Percentiles rank a stretch among this genome's conserved stretches.
Evolutionary conservation across 2,329 filamentous ascomycete genomes (phyloP).

Genomic region (Pseudocercospora eumusae): DNA sequence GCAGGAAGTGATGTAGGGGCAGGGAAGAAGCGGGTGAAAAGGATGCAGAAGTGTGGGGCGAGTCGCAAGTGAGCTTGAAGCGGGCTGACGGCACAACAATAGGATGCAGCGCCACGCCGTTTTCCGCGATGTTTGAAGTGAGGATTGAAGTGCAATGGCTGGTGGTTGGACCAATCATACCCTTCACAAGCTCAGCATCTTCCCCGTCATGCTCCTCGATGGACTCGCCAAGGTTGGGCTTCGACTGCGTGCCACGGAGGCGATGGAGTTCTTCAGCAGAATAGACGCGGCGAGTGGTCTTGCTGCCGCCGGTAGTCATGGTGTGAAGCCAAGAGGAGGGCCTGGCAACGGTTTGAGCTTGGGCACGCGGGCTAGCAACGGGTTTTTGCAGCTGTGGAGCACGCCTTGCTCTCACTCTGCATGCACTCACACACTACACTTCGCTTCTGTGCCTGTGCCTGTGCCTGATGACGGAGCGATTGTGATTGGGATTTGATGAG

Average conservation of each 20-base stretch:
- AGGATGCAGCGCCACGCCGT: conserved; percentile 6
- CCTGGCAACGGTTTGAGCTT: conserved; percentile 2
- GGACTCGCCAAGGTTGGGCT: conserved; percentile 39
- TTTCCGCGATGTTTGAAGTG: conserved; percentile 13
- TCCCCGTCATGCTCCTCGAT: conserved; percentile 42
- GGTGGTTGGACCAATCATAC: conserved; percentile 30
- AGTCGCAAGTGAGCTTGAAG: conserved; percentile 18
- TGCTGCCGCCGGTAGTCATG: conserved; percentile 23
- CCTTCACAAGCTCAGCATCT: conserved; percentile 43
- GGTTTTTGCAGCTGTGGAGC: background rate
- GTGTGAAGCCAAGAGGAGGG: background rate
- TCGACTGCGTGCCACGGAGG: conserved; percentile 38
- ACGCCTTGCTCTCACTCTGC: too few relatives aligned
- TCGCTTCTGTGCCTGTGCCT: background rate
- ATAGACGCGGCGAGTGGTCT: conserved; percentile 40
- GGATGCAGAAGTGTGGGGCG: background rate
- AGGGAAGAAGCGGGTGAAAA: conserved; percentile 9
- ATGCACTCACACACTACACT: too few relatives aligned
- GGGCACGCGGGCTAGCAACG: background rate
- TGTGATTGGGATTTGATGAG: background rate
- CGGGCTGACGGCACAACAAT: conserved; percentile 8
- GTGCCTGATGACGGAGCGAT: background rate
- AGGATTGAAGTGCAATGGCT: conserved; percentile 6
- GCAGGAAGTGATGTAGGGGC: conserved; percentile 8
- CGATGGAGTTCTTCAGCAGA: conserved; percentile 42